Evolutionary conservation across 768 basidiomycete genomes (phyloP), one percentile per base, ranked within the genome.

Genomic region (Rickenella mellea): DNA sequence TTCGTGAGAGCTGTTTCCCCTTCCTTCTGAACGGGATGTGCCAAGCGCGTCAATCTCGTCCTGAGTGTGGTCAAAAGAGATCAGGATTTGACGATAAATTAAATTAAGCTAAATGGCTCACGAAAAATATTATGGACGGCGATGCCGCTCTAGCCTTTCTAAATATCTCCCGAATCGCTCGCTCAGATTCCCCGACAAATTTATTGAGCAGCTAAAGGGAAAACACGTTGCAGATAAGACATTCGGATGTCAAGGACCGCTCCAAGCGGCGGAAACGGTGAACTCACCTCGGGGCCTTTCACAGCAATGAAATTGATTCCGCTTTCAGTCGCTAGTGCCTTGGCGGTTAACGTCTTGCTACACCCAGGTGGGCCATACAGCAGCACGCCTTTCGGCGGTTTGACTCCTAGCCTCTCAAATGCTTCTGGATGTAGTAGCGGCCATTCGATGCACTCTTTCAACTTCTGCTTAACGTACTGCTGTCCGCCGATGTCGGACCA

Each of bases 281-380:
- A 26, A 50, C 74, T 50, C 50, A 87, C 94, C 76, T 99, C 96
- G 1, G 96, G 92, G 0, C 96, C 96, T 61, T 96, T 96, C 25
- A 99, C 89, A 19, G 94, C 91, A 30, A 99, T 74, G 58, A 97
- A 97, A 59, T 97, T 97, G 44, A 97, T 77, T 3, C 90, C 92
- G 51, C 88, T 88, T 61, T 96, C 93, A 22, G 80, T 86, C 12
- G 93, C 93, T 57, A 90, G 81, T 2, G 94, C 93, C 44, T 89
- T 78, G 2, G 88, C 94, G 12, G 91, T 76, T 30, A 98, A 69
- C 2, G 94, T 98, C 64, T 98, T 98, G 52, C 89, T 91, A 54
- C 93, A 96, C n/a, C 93, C 93, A 4, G 93, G 94, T 3, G 93
- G 93, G 4, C 93, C 93, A 60, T 93, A 99, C 12, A 98, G 66